Evolutionary conservation across 257 asterid species (phyloP).

Genomic region (Anisodus acutangulus): DNA sequence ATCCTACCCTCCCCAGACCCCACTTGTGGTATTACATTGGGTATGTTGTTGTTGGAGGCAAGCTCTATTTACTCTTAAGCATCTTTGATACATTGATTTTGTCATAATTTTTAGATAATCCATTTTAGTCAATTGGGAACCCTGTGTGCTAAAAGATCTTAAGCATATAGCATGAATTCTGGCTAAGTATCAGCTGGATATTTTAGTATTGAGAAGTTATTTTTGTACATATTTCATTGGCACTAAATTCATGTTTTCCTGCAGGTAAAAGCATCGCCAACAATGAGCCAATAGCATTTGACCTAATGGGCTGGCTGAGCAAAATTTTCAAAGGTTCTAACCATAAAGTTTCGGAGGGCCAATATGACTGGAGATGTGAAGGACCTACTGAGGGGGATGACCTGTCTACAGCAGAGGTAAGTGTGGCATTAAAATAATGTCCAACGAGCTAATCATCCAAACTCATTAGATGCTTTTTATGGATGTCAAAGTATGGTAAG

Average conservation of each 20-base stretch:
- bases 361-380: conserved; percentile 59
- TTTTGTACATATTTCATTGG: neutral
- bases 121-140: neutral
- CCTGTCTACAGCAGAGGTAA: conserved; percentile 74
- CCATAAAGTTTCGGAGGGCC: conserved; percentile 70
- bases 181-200: neutral
- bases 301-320: conserved; percentile 81
- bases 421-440: neutral
- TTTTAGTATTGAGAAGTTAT: neutral
- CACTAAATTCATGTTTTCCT: conserved; percentile 24
- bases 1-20: too few species aligned
- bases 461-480: too few species aligned
- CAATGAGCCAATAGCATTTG: conserved; percentile 43
- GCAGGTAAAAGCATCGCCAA: conserved; percentile 48
- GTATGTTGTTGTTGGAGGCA: too few species aligned
- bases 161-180: conserved; percentile 11
- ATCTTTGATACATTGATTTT: too few species aligned
- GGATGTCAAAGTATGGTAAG: too few species aligned
- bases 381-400: conserved; percentile 51
- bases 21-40: too few species aligned
- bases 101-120: neutral
- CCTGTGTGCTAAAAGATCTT: conserved; percentile 9
- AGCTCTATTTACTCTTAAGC: too few species aligned
- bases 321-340: conserved; percentile 70
- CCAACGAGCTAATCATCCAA: neutral